Evolutionary conservation across 2,329 filamentous ascomycete species (phyloP).

Genomic region (Beauveria rudraprayagi): DNA sequence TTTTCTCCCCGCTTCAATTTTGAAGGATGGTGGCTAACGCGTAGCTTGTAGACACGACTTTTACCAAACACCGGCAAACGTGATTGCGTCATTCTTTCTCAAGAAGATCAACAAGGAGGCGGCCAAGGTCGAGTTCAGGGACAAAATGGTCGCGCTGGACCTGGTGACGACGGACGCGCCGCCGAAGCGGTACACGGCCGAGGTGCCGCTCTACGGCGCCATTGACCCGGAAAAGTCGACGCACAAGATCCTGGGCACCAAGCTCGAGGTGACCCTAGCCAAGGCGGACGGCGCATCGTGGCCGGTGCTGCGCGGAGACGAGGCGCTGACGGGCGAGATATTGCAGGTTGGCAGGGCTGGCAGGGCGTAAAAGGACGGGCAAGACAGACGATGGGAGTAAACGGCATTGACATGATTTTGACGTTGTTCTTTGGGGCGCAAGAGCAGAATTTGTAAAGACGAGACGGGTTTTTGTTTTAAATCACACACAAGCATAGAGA

Average conservation of each 20-base stretch:
- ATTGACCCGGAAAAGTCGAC: slow-evolving; percentile 70
- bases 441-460: not conserved
- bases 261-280: slow-evolving; percentile 70
- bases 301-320: slow-evolving; percentile 77
- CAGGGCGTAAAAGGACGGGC: slow-evolving; percentile 31
- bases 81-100: slow-evolving; percentile 88
- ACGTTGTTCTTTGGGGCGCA: not conserved
- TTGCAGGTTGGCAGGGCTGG: slow-evolving; percentile 83
- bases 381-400: not conserved
- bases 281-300: slow-evolving; percentile 71
- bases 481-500: not conserved
- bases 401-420: not conserved
- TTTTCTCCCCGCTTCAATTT: not conserved
- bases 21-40: not conserved
- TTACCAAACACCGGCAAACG: slow-evolving; percentile 79
- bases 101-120: slow-evolving; percentile 90
- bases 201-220: slow-evolving; percentile 65
- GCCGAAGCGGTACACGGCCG: slow-evolving; percentile 68
- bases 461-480: not conserved
- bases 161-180: slow-evolving; percentile 73
- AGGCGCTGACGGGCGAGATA: slow-evolving; percentile 63
- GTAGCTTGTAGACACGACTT: slow-evolving; percentile 57
- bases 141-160: slow-evolving; percentile 62
- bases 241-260: slow-evolving; percentile 80
- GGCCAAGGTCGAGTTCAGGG: slow-evolving; percentile 62